Evolutionary conservation across 768 basidiomycete genomes (phyloP), one percentile per base, ranked within the genome.

Genomic region (Obba rivulosa): DNA sequence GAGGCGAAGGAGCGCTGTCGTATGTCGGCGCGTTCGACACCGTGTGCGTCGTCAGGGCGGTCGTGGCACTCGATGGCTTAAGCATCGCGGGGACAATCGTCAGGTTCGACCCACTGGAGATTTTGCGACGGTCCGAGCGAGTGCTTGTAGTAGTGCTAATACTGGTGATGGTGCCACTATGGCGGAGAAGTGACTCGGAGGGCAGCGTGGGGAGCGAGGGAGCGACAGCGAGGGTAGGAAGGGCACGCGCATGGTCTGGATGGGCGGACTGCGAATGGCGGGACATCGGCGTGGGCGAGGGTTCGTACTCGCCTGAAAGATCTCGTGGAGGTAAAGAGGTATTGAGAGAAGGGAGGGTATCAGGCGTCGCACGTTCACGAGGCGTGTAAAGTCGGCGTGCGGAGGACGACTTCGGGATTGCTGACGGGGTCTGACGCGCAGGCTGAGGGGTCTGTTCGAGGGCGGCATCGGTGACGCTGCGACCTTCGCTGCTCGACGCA

Each of bases 21-120:
- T 44, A 47, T 8, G 56, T 51, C 8, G 18, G 43, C 18, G 48
- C 22, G 37, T 14, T 75, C 3, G 79, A 78, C 4, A 80, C 83
- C 0, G 82, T 87, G 53, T 83, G 80, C 0, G 78, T 63, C 1
- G 83, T 85, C 11, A 87, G 47, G 14, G 81, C 82, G 16, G 85
- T 88, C 34, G 85, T 87, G 1, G 82, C 71, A 48, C 73, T 78
- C 0, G 79, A 74, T 0, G 77, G 76, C 2, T 77, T 79, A 31
- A 81, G 60, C 8, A 73, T 56, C 9, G 79, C 71, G 41, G 78
- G 75, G n/a, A 72, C 65, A 14, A 78, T 60, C 3, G 79, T 81
- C n/a, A 59, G 48, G 18, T 60, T 67, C 5, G 75, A 76, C 35
- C 64, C 61, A 40, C 70, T 64, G 3, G 80, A 81, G 18, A 66